Conservation (phyloP, 208 protist genomes). For the Crithidia fasciculata region DNA sequence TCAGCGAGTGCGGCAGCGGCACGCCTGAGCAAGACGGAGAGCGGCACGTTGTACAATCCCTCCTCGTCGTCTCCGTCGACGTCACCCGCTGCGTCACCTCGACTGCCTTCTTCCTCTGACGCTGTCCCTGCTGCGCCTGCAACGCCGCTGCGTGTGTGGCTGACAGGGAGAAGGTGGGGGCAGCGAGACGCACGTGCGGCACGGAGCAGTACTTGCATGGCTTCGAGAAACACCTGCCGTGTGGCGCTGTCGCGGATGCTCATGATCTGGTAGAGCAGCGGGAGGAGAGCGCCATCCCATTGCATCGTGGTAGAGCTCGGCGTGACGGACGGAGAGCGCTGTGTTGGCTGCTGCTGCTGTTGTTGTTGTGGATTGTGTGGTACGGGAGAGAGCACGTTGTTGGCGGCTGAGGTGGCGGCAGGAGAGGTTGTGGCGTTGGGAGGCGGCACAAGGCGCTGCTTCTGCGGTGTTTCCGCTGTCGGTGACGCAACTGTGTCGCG, state of each 20-base stretch:
- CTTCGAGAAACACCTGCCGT: conserved; percentile 58
- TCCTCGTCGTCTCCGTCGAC: background rate
- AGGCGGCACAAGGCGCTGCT: background rate
- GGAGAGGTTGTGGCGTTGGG: background rate
- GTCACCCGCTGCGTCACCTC: background rate
- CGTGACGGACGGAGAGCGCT: background rate
- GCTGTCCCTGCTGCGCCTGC: no score
- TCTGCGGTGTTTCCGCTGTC: background rate
- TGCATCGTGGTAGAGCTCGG: background rate
- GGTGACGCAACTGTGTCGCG: no score
- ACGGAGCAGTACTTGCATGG: conserved; percentile 63
- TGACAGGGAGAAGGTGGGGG: no score
- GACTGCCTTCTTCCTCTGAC: background rate
- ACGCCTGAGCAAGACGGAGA: conserved; percentile 53
- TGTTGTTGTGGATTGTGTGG: background rate
- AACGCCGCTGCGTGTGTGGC: no score
- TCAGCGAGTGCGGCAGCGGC: conserved; percentile 50
- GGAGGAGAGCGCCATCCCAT: conserved; percentile 64
- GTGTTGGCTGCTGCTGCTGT: background rate
- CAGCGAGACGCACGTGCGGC: conserved; percentile 49
- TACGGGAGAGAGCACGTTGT: background rate
- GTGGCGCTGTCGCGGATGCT: conserved; percentile 54
- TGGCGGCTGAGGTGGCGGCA: background rate
- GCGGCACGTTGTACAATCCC: conserved; percentile 32
- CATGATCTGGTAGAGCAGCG: conserved; percentile 52